Base-by-base conservation (phyloP, 2,329 filamentous ascomycete genomes). In the Ophiostoma angusticollis region DNA sequence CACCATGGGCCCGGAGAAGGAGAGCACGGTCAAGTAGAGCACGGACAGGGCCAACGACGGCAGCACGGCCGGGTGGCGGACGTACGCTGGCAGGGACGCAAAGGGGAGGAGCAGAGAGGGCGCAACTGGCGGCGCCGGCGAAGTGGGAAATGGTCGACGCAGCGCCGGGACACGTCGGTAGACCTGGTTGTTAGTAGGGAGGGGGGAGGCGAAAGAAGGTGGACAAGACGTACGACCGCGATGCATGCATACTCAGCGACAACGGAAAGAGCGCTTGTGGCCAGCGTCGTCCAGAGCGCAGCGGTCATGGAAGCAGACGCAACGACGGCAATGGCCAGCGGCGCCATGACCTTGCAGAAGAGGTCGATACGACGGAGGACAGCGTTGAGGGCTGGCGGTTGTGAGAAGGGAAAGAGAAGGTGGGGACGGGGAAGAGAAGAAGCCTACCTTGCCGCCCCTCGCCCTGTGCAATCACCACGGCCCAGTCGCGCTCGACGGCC, bases 401-500 rank as follows among this genome's bases (percentile, higher is more conserved):
- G n/a, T n/a, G n/a, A n/a, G n/a, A n/a, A n/a, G n/a, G n/a, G n/a
- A n/a, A n/a, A n/a, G n/a, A n/a, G n/a, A n/a, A n/a, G n/a, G n/a
- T n/a, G n/a, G n/a, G n/a, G n/a, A n/a, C n/a, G n/a, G n/a, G n/a
- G n/a, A n/a, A n/a, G n/a, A n/a, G n/a, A n/a, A n/a, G n/a, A n/a
- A n/a, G n/a, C n/a, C n/a, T n/a, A n/a, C n/a, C n/a, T n/a, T n/a
- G n/a, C n/a, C n/a, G n/a, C n/a, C n/a, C n/a, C n/a, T n/a, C 49
- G 9, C 53, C 54, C 18, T 61, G 58, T 1, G 68, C 62, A 9
- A 74, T 58, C 7, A 73, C 60, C 0, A 74, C 64, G 4, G 74
- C 67, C 80, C 80, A 84, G 49, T 86, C 81, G 49, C 75, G 63
- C 54, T 85, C 81, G 0, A 86, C 67, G 0, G 80, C 64, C 1